A percentile compares a stretch with the other conserved stretches of the same genome.
phyloP scores from a whole-genome alignment of 176 grass and related monocot genomes.

The Urochloa ruziziensis region DNA sequence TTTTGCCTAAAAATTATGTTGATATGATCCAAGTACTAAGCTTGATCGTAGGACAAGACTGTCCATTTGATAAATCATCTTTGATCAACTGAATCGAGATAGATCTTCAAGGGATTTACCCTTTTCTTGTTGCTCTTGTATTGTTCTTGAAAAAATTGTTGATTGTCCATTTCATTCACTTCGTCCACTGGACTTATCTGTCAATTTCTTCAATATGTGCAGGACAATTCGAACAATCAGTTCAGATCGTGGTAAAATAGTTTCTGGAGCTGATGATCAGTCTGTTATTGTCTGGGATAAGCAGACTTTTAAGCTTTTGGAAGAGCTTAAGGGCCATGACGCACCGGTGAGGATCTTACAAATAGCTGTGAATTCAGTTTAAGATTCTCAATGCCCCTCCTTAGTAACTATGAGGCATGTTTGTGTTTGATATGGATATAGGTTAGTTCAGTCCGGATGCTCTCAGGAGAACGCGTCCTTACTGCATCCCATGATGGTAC shows the following conservation, averaged over 20 bases:
- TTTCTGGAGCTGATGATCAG: constrained; percentile 96
- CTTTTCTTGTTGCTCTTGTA: neutral
- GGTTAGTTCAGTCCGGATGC: constrained; percentile 96
- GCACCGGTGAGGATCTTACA: constrained; percentile 60
- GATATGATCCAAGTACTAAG: neutral
- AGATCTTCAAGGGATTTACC: neutral
- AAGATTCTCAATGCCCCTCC: neutral
- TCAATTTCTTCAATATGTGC: constrained; percentile 41
- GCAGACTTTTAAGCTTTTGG: constrained; percentile 84
- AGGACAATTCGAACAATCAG: constrained; percentile 88
- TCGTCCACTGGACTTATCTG: constrained; percentile 1
- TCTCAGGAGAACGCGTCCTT: constrained; percentile 97
- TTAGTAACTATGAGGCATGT: constrained; percentile 29
- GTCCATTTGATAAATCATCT: constrained; percentile 9
- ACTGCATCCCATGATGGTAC: constrained; percentile 91
- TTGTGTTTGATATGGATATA: constrained; percentile 34
- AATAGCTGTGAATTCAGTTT: constrained; percentile 13
- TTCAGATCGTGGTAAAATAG: constrained; percentile 97
- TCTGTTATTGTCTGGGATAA: constrained; percentile 99
- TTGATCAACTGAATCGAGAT: constrained; percentile 19
- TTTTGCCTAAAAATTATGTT: constrained; percentile 13
- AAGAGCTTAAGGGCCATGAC: constrained; percentile 94
- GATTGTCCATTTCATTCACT: constrained; percentile 23
- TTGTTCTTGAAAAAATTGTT: constrained; percentile 3
- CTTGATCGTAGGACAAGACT: neutral